Base-by-base conservation (phyloP, 257 asterid genomes). In the Nicotiana paniculata region DNA sequence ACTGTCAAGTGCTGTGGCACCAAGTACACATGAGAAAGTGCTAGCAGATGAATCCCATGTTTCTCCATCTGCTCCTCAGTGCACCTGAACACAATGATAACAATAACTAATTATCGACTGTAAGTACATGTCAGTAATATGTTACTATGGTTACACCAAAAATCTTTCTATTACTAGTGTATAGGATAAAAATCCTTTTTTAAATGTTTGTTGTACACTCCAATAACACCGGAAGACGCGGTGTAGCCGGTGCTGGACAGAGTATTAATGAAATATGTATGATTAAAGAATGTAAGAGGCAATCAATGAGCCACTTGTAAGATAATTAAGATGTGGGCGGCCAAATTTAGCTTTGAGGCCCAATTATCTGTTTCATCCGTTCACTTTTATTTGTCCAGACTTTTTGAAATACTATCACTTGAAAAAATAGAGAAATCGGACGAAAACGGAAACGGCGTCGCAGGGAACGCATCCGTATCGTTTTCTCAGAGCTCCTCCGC, bases 1-100 rank as follows among this genome's bases (percentile, higher is more conserved):
- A 63, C 62, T 4, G 65, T 90, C 88, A 95, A 82, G 35, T 82
- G 79, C 8, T 84, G 93, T 57, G 90, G 93, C 33, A 32, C 33
- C 0, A 85, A 59, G 90, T 93, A 95, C 32, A 92, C 97, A 61
- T 95, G 99, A 16, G 99, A 92, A 63, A 95, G 81, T 39, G 97
- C 97, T 35, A 95, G 84, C 51, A 95, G 86, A 81, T 92, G 98
- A 43, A 95, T 83, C 13, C 97, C 99, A 84, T 88, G 92, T 77
- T 81, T 90, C 87, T 88, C 93, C 93, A 92, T 88, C 66, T 95
- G 91, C 67, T 91, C 97, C 85, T 91, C 95, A 80, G 64, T 82
- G 54, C 96, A 92, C 89, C 99, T 95, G 91, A 58, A 48, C 33
- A 67, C 3, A 54, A 55, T 87, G 87, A 81, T 66, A 54, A 21